These are phyloP conservation scores for Angomonas deanei DNA, from an alignment of 208 protist genomes.

Conservation along the genomic window DNA sequence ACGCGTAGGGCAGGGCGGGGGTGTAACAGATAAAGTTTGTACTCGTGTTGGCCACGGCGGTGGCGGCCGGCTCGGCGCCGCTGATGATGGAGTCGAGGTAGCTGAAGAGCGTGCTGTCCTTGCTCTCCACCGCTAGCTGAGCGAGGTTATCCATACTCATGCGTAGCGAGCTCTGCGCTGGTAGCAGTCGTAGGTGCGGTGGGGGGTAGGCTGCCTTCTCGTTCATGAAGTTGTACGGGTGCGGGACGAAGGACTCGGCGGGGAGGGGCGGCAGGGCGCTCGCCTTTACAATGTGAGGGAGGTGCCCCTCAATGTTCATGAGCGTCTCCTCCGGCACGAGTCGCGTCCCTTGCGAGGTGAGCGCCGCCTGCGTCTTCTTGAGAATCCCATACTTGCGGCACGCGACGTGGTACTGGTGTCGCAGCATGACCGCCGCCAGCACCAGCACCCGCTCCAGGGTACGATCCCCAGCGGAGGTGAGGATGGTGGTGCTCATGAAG, in stretches of 20 bases:
- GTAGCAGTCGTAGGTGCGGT: not conserved
- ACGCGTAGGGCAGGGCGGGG: not conserved
- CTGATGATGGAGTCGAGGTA: not conserved
- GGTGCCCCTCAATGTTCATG: not conserved
- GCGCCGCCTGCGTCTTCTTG: constrained; percentile 2
- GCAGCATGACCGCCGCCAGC: constrained; percentile 72
- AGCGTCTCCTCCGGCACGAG: not conserved
- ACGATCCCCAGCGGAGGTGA: constrained; percentile 73
- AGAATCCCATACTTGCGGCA: constrained; percentile 20
- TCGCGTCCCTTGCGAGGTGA: not conserved
- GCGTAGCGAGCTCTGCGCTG: constrained; percentile 22
- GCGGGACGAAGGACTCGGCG: not conserved
- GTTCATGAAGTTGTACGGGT: not conserved
- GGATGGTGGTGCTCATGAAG: constrained; percentile 56
- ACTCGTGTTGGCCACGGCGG: not conserved
- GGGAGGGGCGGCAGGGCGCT: constrained; percentile 1
- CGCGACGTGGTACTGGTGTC: constrained; percentile 60
- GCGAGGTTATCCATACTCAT: constrained; percentile 11
- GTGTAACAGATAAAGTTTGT: constrained; percentile 3
- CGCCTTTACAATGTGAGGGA: not conserved
- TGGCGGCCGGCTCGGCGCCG: not conserved
- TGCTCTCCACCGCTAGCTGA: not conserved
- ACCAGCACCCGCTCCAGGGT: constrained; percentile 80
- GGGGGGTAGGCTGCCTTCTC: not conserved
- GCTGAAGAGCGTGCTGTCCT: not conserved